Percentiles rank a stretch among this genome's conserved stretches.
These are phyloP conservation scores for Sphagnum tenellum DNA, from an alignment of 225 moss, liverwort and hornwort species.

Conservation along the genomic window DNA sequence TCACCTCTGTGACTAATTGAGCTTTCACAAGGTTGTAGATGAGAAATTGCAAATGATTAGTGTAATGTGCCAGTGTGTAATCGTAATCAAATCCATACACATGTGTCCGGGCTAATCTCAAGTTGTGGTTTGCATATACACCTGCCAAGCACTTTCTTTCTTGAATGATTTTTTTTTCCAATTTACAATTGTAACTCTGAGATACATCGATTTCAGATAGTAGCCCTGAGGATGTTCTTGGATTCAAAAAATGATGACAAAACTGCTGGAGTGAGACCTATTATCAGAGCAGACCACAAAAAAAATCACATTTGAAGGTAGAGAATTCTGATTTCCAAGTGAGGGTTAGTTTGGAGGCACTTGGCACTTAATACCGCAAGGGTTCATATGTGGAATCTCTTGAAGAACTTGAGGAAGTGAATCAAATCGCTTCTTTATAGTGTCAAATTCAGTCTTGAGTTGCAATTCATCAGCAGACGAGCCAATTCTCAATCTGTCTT, in stretches of 20 bases:
- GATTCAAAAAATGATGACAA: too few relatives aligned
- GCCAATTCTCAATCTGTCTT: too few relatives aligned
- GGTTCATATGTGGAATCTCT: constrained; percentile 68
- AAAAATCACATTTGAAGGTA: background rate
- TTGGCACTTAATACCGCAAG: constrained; percentile 34
- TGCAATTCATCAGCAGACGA: background rate
- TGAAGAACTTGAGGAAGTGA: constrained; percentile 45
- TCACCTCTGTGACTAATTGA: constrained; percentile 83
- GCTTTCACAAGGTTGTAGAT: constrained; percentile 85
- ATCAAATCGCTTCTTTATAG: constrained; percentile 34
- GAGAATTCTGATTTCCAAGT: background rate
- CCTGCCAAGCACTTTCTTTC: constrained; percentile 23
- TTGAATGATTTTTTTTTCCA: too few relatives aligned
- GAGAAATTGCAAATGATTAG: constrained; percentile 58
- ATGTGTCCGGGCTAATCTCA: constrained; percentile 65
- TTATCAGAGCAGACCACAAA: too few relatives aligned
- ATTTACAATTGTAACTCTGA: too few relatives aligned
- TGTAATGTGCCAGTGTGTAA: constrained; percentile 85
- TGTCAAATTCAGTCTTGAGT: constrained; percentile 63
- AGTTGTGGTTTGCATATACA: constrained; percentile 84
- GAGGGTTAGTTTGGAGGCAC: too few relatives aligned
- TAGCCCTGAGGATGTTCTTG: too few relatives aligned
- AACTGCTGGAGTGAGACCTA: too few relatives aligned
- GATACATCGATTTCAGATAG: too few relatives aligned
- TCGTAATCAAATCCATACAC: constrained; percentile 92